Evolutionary conservation across 345 rosid species (phyloP).

Genomic region (Boechera divaricarpa): DNA sequence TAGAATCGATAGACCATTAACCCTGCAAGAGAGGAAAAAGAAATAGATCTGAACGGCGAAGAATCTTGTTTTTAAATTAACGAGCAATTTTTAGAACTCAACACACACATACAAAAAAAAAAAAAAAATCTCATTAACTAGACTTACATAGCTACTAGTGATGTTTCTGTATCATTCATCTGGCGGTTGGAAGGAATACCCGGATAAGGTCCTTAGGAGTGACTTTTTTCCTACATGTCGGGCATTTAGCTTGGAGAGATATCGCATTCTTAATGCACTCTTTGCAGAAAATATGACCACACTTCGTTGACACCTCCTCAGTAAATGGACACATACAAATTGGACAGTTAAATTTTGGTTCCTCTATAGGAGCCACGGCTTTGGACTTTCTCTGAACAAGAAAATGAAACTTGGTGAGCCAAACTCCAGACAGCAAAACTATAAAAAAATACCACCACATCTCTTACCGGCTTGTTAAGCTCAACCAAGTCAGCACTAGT

Average conservation of each 20-base stretch:
- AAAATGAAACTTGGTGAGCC: slow-evolving; percentile 1
- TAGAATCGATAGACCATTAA: slow-evolving; percentile 10
- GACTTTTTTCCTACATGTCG: slow-evolving; percentile 84
- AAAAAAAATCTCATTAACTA: not conserved
- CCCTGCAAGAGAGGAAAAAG: slow-evolving; percentile 10
- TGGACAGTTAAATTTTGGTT: slow-evolving; percentile 83
- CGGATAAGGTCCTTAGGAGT: slow-evolving; percentile 69
- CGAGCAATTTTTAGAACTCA: not conserved
- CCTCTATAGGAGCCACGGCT: slow-evolving; percentile 61
- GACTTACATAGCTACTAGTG: slow-evolving; percentile 40
- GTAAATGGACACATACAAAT: slow-evolving; percentile 82
- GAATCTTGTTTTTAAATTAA: slow-evolving; percentile 10
- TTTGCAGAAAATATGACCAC: slow-evolving; percentile 97
- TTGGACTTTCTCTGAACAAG: slow-evolving; percentile 34
- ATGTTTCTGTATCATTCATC: slow-evolving; percentile 44
- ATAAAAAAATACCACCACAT: not conserved
- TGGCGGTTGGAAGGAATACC: slow-evolving; percentile 84
- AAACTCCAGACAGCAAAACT: slow-evolving; percentile 23
- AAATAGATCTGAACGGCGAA: not conserved
- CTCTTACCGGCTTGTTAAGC: slow-evolving; percentile 31
- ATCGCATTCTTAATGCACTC: slow-evolving; percentile 70
- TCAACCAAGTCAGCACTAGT: slow-evolving; percentile 23
- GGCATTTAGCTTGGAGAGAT: slow-evolving; percentile 70
- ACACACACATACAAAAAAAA: no score
- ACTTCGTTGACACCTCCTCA: slow-evolving; percentile 82